Conservation (phyloP, 2,329 filamentous ascomycete species). For the Trichoderma simmonsii region DNA sequence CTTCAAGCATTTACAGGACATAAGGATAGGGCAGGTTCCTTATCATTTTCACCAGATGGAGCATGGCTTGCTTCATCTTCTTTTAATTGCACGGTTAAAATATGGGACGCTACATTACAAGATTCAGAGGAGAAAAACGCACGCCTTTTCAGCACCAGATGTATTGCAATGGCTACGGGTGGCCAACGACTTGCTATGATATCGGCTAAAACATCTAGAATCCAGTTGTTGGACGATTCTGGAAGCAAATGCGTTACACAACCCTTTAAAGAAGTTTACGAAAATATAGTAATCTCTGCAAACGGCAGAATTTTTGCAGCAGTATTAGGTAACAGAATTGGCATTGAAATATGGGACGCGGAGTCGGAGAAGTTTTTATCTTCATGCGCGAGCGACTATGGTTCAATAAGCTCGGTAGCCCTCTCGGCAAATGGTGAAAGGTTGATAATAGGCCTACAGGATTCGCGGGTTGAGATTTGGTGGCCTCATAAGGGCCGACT, state of each 20-base stretch:
- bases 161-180: slow-evolving; percentile 21
- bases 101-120: slow-evolving; percentile 19
- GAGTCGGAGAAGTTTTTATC: neutral
- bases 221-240: slow-evolving; percentile 20
- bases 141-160: too few species aligned
- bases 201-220: neutral
- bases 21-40: neutral
- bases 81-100: slow-evolving; percentile 17
- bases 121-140: neutral
- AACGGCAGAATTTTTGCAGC: neutral
- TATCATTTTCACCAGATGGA: slow-evolving; percentile 25
- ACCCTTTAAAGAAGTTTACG: neutral
- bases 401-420: neutral
- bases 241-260: neutral
- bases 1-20: slow-evolving; percentile 23
- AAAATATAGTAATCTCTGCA: neutral
- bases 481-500: neutral
- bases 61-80: slow-evolving; percentile 22
- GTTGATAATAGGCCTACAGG: rapidly evolving
- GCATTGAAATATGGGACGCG: neutral
- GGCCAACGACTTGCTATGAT: slow-evolving; percentile 20
- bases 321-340: rapidly evolving
- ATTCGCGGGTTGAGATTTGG: neutral
- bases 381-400: rapidly evolving
- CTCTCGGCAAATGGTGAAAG: neutral